Evolutionary conservation across 805 yeast genomes (phyloP), one percentile per base, ranked within the genome.

Genomic region (Scheffersomyces stipitis): DNA sequence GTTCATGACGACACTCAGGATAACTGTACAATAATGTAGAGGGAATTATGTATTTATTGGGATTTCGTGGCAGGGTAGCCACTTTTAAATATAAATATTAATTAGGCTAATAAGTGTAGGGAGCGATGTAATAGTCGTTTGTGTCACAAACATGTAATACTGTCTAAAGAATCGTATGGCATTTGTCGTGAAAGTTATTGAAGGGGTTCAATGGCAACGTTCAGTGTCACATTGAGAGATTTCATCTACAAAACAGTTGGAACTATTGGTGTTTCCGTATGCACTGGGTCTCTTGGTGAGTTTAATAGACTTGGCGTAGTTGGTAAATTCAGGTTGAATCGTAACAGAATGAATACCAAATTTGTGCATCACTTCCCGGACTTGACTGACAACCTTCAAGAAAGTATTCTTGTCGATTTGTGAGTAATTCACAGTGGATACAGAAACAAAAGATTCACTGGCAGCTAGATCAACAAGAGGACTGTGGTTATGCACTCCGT

Each of bases 311-410:
- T 34, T 35, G 12, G 26, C 33, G 34, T 40, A 41, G 38, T 31
- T 36, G 30, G 63, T 58, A 52, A 91, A 93, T 65, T 91, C 99
- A 0, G 99, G 99, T 64, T 91, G 99, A 34, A 93, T 90, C 1
- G 99, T 91, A 14, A 91, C 96, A 26, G 93, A 84, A 54, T 90
- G 95, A 42, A 91, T 82, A 30, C 96, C 96, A 55, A 82, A 83
- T 18, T 75, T 80, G 52, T 87, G 96, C 52, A 91, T 73, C 31
- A 89, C 81, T 35, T 77, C 76, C 60, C 93, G 79, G 36, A 91
- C 91, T 39, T 77, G 75, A 33, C 80, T 71, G 6, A 95, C 95
- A 34, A 86, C 75, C n/a, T 65, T 61, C 38, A 83, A 62, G 58
- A 88, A 93, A 17, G 49, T 56, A 18, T 41, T 43, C 42, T 59